Evolutionary conservation across 495 filamentous ascomycete species (phyloP), one percentile per base, ranked within the genome.

Genomic region (Xylaria intraflava): DNA sequence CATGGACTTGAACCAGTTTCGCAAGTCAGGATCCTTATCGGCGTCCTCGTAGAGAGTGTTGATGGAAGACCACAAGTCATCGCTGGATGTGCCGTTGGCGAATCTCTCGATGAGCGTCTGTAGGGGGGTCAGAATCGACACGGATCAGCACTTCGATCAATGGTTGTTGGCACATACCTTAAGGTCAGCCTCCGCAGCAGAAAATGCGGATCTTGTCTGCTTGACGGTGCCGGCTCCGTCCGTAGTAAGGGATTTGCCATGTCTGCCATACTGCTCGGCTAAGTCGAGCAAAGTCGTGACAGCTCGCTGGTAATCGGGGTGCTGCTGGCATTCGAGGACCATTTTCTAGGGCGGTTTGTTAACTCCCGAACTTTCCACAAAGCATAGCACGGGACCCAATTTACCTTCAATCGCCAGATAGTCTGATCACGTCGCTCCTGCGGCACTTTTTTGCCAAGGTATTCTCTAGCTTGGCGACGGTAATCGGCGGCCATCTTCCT

Each of bases 391-490:
- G 19, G 14, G 4, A 17, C 3, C n/a, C 6, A 35, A 39, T 67
- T 20, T 59, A 72, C 72, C 68, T 96, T 97, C 52, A 98, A 68
- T 43, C 93, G 87, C 79, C 83, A 96, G 61, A 96, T 83, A 22
- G 83, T 83, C 75, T 95, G 92, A 2, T 97, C 90, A 26, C 92
- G 90, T 53, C 94, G 90, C 72, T 97, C 92, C 74, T 91, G 75
- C 0, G 93, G 92, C 67, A 98, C 76, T 76, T 96, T 97, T 46
- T 82, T 76, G 14, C 77, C 75, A 22, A 96, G 66, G 62, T 96
- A 97, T 50, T 85, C 79, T 64, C 77, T 83, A 23, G 83, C 77
- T 42, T 79, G 78, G 26, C 82, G 78, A 2, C 77, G 75, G 46
- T 76, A 73, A 53, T 84, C 71, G 19, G 55, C 57, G 20, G 53